These are phyloP conservation scores for Backusella morwellensis DNA, from an alignment of 192 early-diverging fungal species.

Conservation along the genomic window DNA sequence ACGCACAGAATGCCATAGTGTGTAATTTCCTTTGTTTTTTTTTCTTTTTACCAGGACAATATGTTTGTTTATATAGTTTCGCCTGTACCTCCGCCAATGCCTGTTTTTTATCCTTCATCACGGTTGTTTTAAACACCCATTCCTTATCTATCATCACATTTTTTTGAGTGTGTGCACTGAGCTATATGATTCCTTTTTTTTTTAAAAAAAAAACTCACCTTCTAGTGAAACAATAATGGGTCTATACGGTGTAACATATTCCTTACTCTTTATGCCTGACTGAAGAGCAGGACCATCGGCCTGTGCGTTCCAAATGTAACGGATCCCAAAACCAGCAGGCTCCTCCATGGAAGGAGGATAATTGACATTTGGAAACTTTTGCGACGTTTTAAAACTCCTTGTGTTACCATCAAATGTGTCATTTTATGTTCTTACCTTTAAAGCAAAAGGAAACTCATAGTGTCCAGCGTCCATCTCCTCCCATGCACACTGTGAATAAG, in stretches of 20 bases:
- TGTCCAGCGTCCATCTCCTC: slow-evolving; percentile 33
- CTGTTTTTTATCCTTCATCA: slow-evolving; percentile 28
- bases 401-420: background rate
- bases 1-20: background rate
- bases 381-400: background rate
- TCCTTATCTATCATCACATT: slow-evolving; percentile 7
- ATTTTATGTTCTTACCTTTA: slow-evolving; percentile 34
- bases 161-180: background rate
- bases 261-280: slow-evolving; percentile 33
- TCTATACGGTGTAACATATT: slow-evolving; percentile 37
- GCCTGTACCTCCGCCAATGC: slow-evolving; percentile 32
- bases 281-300: slow-evolving; percentile 35
- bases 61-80: slow-evolving; percentile 32
- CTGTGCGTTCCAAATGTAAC: slow-evolving; percentile 31
- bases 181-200: too few species aligned
- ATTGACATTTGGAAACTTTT: slow-evolving; percentile 41
- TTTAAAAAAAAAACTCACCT: background rate
- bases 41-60: slow-evolving; percentile 36
- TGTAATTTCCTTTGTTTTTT: background rate
- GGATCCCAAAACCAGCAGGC: slow-evolving; percentile 26
- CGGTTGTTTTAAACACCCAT: slow-evolving; percentile 31
- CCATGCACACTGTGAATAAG: slow-evolving; percentile 37
- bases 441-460: slow-evolving; percentile 39
- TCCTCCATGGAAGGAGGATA: slow-evolving; percentile 42
- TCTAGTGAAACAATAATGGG: slow-evolving; percentile 38